Conservation (phyloP, 116 monocot genomes). For the Iris pallida region DNA sequence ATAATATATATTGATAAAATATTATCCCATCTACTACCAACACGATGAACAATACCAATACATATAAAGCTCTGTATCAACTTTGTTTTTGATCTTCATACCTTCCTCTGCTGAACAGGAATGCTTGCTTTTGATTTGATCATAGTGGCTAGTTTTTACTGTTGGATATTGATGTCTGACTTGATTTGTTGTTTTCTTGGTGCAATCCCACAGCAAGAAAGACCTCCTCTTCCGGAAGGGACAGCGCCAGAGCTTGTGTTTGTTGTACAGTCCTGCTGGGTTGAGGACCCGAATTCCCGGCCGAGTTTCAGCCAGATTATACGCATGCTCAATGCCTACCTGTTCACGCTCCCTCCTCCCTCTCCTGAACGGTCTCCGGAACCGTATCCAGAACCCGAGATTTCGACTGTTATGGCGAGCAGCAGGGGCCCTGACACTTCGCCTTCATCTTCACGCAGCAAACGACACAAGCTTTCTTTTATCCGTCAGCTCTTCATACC, state of each 20-base stretch:
- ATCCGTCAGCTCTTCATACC: conserved; percentile 56
- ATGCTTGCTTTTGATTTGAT: neutral
- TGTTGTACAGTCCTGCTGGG: conserved; percentile 72
- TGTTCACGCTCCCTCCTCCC: conserved; percentile 37
- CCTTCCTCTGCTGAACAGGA: too few species aligned
- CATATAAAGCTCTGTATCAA: too few species aligned
- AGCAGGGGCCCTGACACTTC: conserved; percentile 19
- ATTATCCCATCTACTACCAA: too few species aligned
- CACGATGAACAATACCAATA: too few species aligned
- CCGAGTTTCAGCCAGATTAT: conserved; percentile 71
- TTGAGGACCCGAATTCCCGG: conserved; percentile 62
- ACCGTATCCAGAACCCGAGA: conserved; percentile 8
- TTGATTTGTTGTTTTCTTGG: neutral
- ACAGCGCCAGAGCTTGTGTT: conserved; percentile 51
- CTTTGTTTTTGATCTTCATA: too few species aligned
- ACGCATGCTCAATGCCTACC: conserved; percentile 64
- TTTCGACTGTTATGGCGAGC: conserved; percentile 8
- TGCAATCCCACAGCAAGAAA: conserved; percentile 37
- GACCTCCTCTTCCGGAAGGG: conserved; percentile 50
- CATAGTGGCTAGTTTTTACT: neutral
- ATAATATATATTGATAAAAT: too few species aligned
- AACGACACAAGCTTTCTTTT: conserved; percentile 51
- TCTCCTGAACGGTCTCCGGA: conserved; percentile 1
- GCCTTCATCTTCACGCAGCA: conserved; percentile 30
- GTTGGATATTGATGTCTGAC: neutral